phyloP scores from a whole-genome alignment of 179 eudicot genomes.

The Beta macrorhiza region DNA sequence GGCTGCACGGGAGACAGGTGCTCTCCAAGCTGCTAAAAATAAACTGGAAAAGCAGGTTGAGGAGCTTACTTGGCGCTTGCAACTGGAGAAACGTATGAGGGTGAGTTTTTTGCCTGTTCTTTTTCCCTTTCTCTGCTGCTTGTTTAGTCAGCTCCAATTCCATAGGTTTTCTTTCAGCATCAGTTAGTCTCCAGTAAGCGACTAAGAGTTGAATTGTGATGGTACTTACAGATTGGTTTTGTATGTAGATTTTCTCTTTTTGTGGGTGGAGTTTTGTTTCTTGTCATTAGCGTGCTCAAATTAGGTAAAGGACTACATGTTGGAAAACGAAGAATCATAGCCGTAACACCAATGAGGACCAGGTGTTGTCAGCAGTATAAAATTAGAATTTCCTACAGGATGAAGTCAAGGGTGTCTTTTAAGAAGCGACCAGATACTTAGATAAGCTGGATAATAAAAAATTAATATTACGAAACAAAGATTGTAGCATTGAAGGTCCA shows the following conservation, averaged over 20 bases:
- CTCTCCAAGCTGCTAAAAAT: constrained; percentile 98
- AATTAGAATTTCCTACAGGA: too few species aligned
- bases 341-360: not conserved
- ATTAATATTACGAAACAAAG: not conserved
- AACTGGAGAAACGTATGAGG: constrained; percentile 96
- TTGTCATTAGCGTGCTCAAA: not conserved
- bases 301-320: not conserved
- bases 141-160: not conserved
- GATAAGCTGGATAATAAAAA: not conserved
- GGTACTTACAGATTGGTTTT: not conserved
- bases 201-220: not conserved
- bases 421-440: not conserved
- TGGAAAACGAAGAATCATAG: not conserved
- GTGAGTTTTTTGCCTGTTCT: constrained; percentile 39
- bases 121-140: not conserved
- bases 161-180: not conserved
- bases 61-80: constrained; percentile 88
- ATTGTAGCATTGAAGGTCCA: not conserved
- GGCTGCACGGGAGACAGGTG: constrained; percentile 98
- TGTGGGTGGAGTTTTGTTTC: not conserved
- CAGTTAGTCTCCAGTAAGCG: not conserved
- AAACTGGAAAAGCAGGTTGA: constrained; percentile 99
- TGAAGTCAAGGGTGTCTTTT: not conserved
- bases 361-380: too few species aligned
- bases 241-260: not conserved